Evolutionary conservation across 2,329 filamentous ascomycete species (phyloP).

Genomic region (Diaporthe batatas): DNA sequence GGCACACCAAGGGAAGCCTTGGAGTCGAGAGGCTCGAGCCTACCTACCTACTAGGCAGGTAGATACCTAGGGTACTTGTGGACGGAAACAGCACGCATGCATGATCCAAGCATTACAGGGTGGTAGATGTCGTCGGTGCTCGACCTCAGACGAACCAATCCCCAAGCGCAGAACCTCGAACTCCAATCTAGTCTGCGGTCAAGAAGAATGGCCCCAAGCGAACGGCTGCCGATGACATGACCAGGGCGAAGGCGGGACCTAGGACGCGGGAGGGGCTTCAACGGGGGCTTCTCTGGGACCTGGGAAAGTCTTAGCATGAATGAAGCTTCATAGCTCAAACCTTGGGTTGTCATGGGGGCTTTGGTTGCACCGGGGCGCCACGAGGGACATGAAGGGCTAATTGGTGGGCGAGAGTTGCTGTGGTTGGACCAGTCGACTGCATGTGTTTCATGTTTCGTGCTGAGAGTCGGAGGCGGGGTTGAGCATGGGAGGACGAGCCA

Average conservation of each 20-base stretch:
- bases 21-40: conserved; percentile 1
- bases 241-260: not conserved
- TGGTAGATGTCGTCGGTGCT: not conserved
- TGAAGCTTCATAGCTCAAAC: conserved; percentile 32
- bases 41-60: too few relatives aligned
- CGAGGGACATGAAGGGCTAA: conserved; percentile 1
- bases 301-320: conserved; percentile 25
- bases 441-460: conserved; percentile 32
- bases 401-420: not conserved
- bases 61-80: too few relatives aligned
- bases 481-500: not conserved
- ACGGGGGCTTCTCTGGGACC: not conserved
- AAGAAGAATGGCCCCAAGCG: conserved; percentile 1
- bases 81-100: conserved; percentile 7
- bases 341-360: conserved; percentile 13
- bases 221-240: not conserved
- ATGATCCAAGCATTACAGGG: conserved; percentile 10
- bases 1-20: not conserved
- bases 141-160: conserved; percentile 30
- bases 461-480: conserved; percentile 15
- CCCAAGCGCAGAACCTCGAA: not conserved
- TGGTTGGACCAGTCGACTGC: conserved; percentile 6
- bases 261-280: conserved; percentile 28
- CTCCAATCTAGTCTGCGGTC: not conserved
- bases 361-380: conserved; percentile 9